Base-by-base conservation (phyloP, 169 alveolate species). In the Plasmodium malariae region DNA sequence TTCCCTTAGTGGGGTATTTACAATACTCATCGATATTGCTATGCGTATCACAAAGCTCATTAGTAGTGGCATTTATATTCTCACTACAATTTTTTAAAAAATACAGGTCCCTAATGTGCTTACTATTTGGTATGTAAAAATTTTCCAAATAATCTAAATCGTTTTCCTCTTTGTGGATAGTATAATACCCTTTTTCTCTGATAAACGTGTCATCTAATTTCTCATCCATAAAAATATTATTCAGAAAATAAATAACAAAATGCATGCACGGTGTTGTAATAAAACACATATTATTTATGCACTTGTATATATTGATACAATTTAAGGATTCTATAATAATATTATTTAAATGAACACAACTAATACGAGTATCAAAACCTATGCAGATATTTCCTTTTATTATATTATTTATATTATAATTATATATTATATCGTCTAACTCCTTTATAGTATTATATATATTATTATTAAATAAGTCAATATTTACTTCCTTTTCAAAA, bases 251-350 rank as follows among this genome's bases (percentile, higher is more conserved):
- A 34, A 85, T 63, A 5, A 69, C 21, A 19, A 68, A 85, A 71
- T 85, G 92, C 92, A 85, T 68, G 60, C 87, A 85, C 1, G 92
- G 92, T 3, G 92, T 85, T 28, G 92, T 70, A 34, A 70, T 49
- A 85, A 69, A 85, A 68, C 74, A 68, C 85, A 85, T 68, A 69
- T 85, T 85, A 70, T 85, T 85, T 34, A 85, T 71, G 30, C 92
- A 85, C 49, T 57, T 51, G 32, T 32, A 43, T 36, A 85, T 85
- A 34, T 85, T 85, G 3, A 85, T 5, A 43, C 49, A 71, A 28
- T 45, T 37, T 32, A 85, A 85, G 4, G 92, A 28, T 54, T 85
- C 86, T 3, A 85, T 71, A 69, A 85, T 55, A 24, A 85, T 49
- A 32, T 69, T 55, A 48, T 85, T 85, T 32, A 68, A 60, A 45